Evolutionary conservation across 176 grass and related monocot genomes (phyloP).

Genomic region (Phoenix dactylifera): DNA sequence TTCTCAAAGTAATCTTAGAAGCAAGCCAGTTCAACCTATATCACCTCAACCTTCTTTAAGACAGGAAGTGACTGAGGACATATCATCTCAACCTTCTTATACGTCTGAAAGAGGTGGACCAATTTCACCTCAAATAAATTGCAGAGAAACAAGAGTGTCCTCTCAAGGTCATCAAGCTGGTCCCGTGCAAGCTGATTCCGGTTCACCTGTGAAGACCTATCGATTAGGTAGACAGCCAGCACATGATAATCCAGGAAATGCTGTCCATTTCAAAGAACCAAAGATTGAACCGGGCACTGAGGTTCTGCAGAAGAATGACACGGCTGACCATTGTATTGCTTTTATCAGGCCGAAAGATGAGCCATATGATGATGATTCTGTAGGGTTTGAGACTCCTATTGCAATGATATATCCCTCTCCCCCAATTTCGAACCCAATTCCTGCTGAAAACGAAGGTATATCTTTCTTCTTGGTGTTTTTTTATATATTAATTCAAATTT

Average conservation of each 20-base stretch:
- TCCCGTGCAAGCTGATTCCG: not conserved
- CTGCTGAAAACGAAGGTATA: not conserved
- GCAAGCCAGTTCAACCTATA: conserved; percentile 1
- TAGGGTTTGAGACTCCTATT: conserved; percentile 20
- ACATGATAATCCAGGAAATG: conserved; percentile 12
- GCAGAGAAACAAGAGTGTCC: conserved; percentile 14
- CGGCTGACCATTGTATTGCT: not conserved
- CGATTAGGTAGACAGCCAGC: conserved; percentile 11
- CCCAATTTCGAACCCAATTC: not conserved
- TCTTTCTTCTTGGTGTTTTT: not conserved
- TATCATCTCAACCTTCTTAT: not conserved
- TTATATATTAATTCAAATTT: not conserved
- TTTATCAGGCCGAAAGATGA: conserved; percentile 2
- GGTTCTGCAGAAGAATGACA: conserved; percentile 1
- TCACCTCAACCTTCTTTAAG: conserved; percentile 1
- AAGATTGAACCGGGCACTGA: conserved; percentile 25
- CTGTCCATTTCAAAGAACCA: conserved; percentile 36
- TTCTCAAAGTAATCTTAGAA: not conserved
- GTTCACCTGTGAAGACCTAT: too few species aligned
- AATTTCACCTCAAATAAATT: conserved; percentile 6
- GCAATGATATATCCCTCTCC: conserved; percentile 14
- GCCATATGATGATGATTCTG: not conserved
- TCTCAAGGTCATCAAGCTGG: conserved; percentile 4
- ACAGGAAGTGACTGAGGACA: not conserved
- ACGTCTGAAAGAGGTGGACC: not conserved